Conservation (phyloP, 116 monocot species). For the Dioscorea cayenensis region DNA sequence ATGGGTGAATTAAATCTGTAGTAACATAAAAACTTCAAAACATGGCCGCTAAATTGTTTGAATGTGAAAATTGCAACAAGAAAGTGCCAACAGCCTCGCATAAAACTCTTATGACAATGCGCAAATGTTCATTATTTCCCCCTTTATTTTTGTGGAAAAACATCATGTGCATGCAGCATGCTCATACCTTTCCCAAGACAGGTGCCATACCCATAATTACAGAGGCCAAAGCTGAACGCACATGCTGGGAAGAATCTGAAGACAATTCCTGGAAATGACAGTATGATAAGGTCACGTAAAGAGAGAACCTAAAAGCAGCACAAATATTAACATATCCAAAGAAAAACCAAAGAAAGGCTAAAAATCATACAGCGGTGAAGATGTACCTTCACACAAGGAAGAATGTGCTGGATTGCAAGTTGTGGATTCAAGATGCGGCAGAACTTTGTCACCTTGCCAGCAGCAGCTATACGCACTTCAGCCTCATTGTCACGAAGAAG, state of each 20-base stretch:
- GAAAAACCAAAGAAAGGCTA: no score
- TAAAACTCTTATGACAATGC: no score
- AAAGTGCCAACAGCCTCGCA: no score
- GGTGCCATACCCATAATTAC: slow-evolving; percentile 82
- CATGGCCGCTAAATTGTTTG: no score
- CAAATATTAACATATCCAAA: neutral
- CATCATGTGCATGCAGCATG: slow-evolving; percentile 3
- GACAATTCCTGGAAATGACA: slow-evolving; percentile 44
- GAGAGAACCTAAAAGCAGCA: neutral
- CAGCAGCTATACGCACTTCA: slow-evolving; percentile 77
- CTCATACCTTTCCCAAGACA: slow-evolving; percentile 51
- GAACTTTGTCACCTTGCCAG: slow-evolving; percentile 75
- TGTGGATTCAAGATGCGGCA: slow-evolving; percentile 60
- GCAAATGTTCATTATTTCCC: no score
- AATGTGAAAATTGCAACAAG: no score
- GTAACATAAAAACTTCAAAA: no score
- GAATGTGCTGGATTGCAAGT: slow-evolving; percentile 53
- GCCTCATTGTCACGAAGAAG: slow-evolving; percentile 83
- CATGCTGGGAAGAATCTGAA: slow-evolving; percentile 63
- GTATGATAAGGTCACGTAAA: neutral
- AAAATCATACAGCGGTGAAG: neutral
- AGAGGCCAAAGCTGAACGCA: slow-evolving; percentile 64
- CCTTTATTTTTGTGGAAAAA: neutral
- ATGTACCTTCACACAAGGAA: slow-evolving; percentile 38
- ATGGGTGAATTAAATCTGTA: no score